Evolutionary conservation across 169 alveolate genomes (phyloP), one percentile per base, ranked within the genome.

Genomic region (Plasmodium blacklocki): DNA sequence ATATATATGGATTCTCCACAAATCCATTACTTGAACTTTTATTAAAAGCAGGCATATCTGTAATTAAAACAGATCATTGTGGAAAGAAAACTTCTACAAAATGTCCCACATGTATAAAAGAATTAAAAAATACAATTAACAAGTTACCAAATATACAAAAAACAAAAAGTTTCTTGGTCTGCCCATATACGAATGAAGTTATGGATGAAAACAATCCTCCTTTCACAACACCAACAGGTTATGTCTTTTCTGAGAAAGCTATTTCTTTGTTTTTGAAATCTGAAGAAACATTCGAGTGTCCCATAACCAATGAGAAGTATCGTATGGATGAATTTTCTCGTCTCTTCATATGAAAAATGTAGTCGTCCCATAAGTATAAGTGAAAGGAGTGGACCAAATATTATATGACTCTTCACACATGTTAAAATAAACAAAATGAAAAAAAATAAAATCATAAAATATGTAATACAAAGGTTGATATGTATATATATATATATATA

Each of bases 121-220:
- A 93, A 73, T 93, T 95, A 94, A 52, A 70, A 32, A 64, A 74
- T 50, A 91, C 93, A 54, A 94, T 93, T n/a, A 71, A 73, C n/a
- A 21, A 83, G 54, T 87, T 96, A 1, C 98, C 98, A 8, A 60
- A 92, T n/a, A 85, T 96, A 39, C 96, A 88, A 88, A 92, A 93
- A 56, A 93, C 95, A 19, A 93, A 93, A 70, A 93, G 96, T 15
- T 88, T 93, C 15, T 88, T 96, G 71, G 80, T 96, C 11, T 96
- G 98, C 43, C 97, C 97, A 7, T 90, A 95, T 19, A 95, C 97
- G 1, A 96, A 96, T 43, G 93, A 94, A 60, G 91, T 95, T 0
- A 96, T 96, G 97, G 96, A 88, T 78, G 95, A 92, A 71, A 88
- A 93, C 23, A 95, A 96, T 62, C 97, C 97, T n/a, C 97, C 98